Base-by-base conservation (phyloP, 2,329 filamentous ascomycete genomes). In the Penicillium decumbens region DNA sequence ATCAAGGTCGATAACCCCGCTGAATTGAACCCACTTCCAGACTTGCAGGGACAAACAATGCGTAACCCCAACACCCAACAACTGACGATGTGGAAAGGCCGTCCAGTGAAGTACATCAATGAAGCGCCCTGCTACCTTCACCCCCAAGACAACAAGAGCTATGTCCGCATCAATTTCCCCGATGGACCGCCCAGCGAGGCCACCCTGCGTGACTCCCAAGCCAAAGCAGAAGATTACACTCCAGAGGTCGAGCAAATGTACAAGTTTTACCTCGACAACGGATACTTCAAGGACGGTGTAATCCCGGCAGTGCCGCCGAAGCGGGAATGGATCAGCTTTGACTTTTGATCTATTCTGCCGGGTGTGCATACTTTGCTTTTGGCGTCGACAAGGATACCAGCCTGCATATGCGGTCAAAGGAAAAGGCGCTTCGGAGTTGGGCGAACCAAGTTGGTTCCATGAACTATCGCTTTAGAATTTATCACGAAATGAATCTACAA, bases 231-330 rank as follows among this genome's bases (percentile, higher is more conserved):
- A 27, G 67, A 82, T 1, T 78, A 77, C 49, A 78, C 81, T 18
- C 73, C 75, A 0, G 71, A 72, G 53, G 61, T 82, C 33, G 80
- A 80, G 62, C 76, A 75, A 32, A 78, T 81, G 40, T 95, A 91
- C 72, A 73, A 75, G 50, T 75, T 78, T 39, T 83, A 90, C 64
- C 74, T 78, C 40, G 75, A 81, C 55, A 80, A 80, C 18, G 88
- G 88, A 0, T 70, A 67, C 28, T 95, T 95, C 67, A 77, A 80
- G 37, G 82, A 82, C 30, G 85, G 84, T 0, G 61, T 83, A 6
- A 86, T 95, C 73, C 91, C 91, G 0, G 78, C 86, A 59, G 72
- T 89, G 40, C 88, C 91, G 18, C 91, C 91, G 0, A 84, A 84
- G 69, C 77, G 82, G 53, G 89, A 92, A 63, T 92, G 84, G 76